A percentile compares a stretch with the other conserved stretches of the same genome.
phyloP scores from a whole-genome alignment of 768 basidiomycete species.

The Pseudohyphozyma bogoriensis region DNA sequence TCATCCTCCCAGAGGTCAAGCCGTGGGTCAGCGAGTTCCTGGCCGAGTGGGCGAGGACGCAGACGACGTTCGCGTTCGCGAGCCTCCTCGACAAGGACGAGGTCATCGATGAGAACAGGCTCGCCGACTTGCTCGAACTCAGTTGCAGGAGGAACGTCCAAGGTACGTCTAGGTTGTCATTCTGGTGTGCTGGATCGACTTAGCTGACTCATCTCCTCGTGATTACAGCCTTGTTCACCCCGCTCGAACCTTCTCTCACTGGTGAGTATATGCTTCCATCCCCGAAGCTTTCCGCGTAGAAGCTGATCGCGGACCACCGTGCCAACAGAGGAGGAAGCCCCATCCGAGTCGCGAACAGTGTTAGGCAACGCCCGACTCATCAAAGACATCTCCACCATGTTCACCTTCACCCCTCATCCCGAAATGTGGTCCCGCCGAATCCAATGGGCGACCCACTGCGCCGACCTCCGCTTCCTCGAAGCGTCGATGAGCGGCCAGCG shows the following conservation, averaged over 20 bases:
- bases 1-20: constrained; percentile 6
- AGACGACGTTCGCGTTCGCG: constrained; percentile 23
- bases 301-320: constrained; percentile 8
- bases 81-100: constrained; percentile 3
- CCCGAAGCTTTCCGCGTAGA: constrained; percentile 16
- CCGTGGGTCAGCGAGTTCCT: constrained; percentile 20
- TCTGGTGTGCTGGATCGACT: background rate
- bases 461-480: constrained; percentile 27
- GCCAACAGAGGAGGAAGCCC: background rate
- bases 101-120: constrained; percentile 6
- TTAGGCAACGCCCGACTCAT: constrained; percentile 23
- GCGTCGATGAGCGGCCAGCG: constrained; percentile 17
- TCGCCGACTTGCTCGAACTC: constrained; percentile 23
- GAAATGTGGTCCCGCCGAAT: constrained; percentile 17
- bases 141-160: constrained; percentile 24
- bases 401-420: constrained; percentile 14
- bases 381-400: constrained; percentile 15
- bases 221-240: constrained; percentile 27
- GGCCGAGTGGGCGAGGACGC: constrained; percentile 23
- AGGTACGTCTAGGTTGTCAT: constrained; percentile 6
- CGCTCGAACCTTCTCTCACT: constrained; percentile 17
- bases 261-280: background rate
- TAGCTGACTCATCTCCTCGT: background rate
- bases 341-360: constrained; percentile 16
- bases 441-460: constrained; percentile 25